Conservation (phyloP, 257 asterid species). For the Eustoma russellianum region DNA sequence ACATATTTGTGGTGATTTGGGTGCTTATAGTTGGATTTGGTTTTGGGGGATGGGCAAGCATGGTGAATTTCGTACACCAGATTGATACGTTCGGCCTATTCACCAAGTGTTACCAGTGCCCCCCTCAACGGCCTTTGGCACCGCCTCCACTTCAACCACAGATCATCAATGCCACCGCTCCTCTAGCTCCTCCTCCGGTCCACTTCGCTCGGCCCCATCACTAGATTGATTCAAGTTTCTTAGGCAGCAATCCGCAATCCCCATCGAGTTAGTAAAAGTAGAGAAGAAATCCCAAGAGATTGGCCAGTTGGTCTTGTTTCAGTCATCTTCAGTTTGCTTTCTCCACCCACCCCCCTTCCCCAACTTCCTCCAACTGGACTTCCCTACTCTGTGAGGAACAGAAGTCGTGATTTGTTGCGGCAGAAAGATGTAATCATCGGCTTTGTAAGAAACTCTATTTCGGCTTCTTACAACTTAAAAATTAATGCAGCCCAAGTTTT, state of each 20-base stretch:
- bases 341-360: no score
- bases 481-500: no score
- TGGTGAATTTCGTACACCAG: constrained; percentile 72
- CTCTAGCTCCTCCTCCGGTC: constrained; percentile 29
- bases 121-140: constrained; percentile 31
- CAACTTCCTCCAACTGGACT: no score
- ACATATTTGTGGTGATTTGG: constrained; percentile 78
- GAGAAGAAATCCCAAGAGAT: no score
- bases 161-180: constrained; percentile 31
- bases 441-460: no score
- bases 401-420: no score
- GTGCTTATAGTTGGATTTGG: constrained; percentile 84
- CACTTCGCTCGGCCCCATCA: constrained; percentile 27
- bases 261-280: no score
- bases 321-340: background rate
- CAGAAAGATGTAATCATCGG: no score
- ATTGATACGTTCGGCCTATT: constrained; percentile 90
- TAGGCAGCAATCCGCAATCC: no score
- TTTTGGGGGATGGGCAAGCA: constrained; percentile 95
- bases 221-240: background rate
- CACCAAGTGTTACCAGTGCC: constrained; percentile 91
- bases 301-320: no score
- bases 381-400: no score
- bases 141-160: constrained; percentile 7
- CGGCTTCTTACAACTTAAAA: no score